These are phyloP conservation scores for Seiridium cupressi DNA, from an alignment of 2,329 filamentous ascomycete species.

Conservation along the genomic window DNA sequence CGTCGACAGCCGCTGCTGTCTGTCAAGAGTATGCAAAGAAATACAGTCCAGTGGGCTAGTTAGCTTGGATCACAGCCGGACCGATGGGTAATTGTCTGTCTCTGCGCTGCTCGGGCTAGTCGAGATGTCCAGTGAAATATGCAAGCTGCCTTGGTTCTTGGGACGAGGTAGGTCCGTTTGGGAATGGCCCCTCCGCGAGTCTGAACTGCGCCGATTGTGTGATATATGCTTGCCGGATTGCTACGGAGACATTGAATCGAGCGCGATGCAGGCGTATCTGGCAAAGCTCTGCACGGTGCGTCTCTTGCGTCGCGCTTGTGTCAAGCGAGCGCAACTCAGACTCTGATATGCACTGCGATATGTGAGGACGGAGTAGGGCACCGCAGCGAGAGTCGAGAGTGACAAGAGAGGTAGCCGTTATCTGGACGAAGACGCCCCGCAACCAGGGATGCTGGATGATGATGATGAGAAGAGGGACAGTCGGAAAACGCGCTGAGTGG, in stretches of 20 bases:
- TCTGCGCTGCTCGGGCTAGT: neutral
- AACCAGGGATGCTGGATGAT: slow-evolving; percentile 5
- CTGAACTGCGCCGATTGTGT: neutral
- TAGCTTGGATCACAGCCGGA: neutral
- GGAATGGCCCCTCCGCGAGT: slow-evolving; percentile 6
- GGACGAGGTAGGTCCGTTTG: slow-evolving; percentile 7
- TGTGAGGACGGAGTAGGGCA: neutral
- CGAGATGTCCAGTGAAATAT: neutral
- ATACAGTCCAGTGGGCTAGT: neutral
- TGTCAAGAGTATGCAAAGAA: neutral
- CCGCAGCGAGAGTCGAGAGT: neutral
- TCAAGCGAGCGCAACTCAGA: neutral
- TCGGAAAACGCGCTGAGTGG: slow-evolving; percentile 10
- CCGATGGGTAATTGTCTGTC: slow-evolving; percentile 4
- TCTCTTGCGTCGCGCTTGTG: slow-evolving; percentile 3
- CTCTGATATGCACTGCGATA: neutral
- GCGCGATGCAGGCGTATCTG: slow-evolving; percentile 5
- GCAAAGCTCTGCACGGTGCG: slow-evolving; percentile 6
- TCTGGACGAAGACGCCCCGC: slow-evolving; percentile 8
- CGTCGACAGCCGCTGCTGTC: neutral
- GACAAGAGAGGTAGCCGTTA: slow-evolving; percentile 6
- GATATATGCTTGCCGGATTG: slow-evolving; percentile 4
- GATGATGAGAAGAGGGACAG: neutral
- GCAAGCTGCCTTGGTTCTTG: neutral
- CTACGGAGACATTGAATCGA: slow-evolving; percentile 1